Base-by-base conservation (phyloP, 2,329 filamentous ascomycete species). In the Purpureocillium lavendulum region DNA sequence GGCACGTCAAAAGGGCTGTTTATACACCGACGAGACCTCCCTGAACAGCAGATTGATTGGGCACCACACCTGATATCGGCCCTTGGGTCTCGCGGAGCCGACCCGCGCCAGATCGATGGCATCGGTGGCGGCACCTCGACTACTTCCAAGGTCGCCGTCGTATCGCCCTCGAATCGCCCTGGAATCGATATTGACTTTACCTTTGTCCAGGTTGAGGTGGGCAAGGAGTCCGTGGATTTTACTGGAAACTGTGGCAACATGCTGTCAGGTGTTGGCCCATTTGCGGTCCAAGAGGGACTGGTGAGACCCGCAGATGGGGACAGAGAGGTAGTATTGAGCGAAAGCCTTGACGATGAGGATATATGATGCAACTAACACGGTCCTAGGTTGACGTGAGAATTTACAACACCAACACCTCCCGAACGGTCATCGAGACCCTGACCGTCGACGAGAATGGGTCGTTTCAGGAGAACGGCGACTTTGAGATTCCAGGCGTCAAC, bases 211-310 rank as follows among this genome's bases (percentile, higher is more conserved):
- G 62, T 82, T 2, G 75, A 73, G 0, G 68, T 82, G 35, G 70
- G 73, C 16, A 67, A 70, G 36, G 65, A 65, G 4, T 60, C 66
- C 8, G 64, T 81, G 2, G 77, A 82, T 45, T 64, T 75, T 31
- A 71, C 70, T 0, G 74, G 77, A 2, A 82, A 80, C 42, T 81
- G 77, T 48, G 77, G 77, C 4, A 82, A 81, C 45, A 75, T 82
- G 66, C 71, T 62, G n/a, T 67, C 69, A 14, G 74, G 69, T 0
- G 67, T 82, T 24, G 78, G 75, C 0, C 76, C 77, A 0, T 80
- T 75, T 51, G 77, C 75, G 0, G 60, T 77, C 7, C 68, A 80
- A 44, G 60, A 72, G 26, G 60, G 69, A 66, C 7, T 64, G 66
- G 41, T 59, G 40, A 26, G 31, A 1, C 44, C 56, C 8, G 12